A percentile compares a stretch with the other conserved stretches of the same genome.
Evolutionary conservation across 805 yeast genomes (phyloP).

Genomic region (Cyberlindnera suaveolens): DNA sequence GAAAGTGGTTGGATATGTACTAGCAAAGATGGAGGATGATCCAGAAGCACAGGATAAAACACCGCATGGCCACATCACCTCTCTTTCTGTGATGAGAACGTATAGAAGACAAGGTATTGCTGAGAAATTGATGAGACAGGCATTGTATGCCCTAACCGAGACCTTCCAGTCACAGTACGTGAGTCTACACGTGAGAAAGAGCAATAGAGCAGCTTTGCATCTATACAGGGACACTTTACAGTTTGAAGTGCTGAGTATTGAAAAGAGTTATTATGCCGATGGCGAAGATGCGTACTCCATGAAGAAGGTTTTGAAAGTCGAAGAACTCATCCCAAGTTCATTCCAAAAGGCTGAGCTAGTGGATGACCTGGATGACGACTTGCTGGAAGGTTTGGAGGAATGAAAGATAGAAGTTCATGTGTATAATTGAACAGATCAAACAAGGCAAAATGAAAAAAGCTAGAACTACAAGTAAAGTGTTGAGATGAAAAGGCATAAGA

Average conservation of each 20-base stretch:
- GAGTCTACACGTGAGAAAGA: constrained; percentile 86
- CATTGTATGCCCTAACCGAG: constrained; percentile 74
- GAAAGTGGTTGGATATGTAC: constrained; percentile 89
- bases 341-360: constrained; percentile 41
- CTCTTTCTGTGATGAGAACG: constrained; percentile 90
- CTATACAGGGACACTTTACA: constrained; percentile 78
- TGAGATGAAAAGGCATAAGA: background rate
- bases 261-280: constrained; percentile 88
- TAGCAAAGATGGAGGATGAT: constrained; percentile 96
- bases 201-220: constrained; percentile 91
- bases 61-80: constrained; percentile 90
- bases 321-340: constrained; percentile 54
- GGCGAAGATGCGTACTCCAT: constrained; percentile 97
- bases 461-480: background rate
- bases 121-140: constrained; percentile 82
- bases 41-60: constrained; percentile 64
- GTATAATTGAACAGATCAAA: background rate
- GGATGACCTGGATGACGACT: constrained; percentile 51
- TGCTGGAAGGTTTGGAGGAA: constrained; percentile 31
- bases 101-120: constrained; percentile 95
- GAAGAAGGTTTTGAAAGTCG: constrained; percentile 62
- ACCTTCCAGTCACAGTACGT: constrained; percentile 77
- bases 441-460: background rate
- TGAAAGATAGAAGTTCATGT: background rate
- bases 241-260: constrained; percentile 78